These are phyloP conservation scores for Populus pruinosa DNA, from an alignment of 345 rosid species.

Conservation along the genomic window DNA sequence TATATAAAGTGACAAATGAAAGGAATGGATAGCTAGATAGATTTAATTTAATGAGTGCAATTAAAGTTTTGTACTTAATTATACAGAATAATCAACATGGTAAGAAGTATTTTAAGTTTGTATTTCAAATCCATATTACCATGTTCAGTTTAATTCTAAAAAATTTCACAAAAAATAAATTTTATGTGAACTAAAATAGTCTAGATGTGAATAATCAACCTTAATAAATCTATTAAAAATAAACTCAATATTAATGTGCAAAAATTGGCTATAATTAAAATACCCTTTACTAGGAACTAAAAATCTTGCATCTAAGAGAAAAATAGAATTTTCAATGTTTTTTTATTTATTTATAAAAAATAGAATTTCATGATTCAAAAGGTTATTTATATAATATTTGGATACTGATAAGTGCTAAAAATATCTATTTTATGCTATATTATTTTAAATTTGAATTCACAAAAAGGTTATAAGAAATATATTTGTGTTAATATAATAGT, in stretches of 20 bases:
- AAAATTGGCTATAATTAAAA: too few relatives aligned
- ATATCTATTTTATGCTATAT: background rate
- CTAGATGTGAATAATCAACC: background rate
- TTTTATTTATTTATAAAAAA: too few relatives aligned
- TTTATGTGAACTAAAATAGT: background rate
- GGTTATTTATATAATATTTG: too few relatives aligned
- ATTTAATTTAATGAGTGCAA: background rate
- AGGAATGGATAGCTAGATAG: background rate
- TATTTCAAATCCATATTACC: background rate
- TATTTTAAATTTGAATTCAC: background rate
- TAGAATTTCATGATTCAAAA: background rate
- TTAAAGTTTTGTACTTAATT: background rate
- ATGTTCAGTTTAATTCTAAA: background rate
- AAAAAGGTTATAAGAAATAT: too few relatives aligned
- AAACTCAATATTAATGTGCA: too few relatives aligned
- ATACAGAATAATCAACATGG: background rate
- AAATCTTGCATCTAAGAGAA: too few relatives aligned
- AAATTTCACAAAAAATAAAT: background rate
- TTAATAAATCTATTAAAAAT: too few relatives aligned
- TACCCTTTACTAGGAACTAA: too few relatives aligned
- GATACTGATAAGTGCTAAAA: background rate
- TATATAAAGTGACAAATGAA: background rate
- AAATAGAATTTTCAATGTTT: too few relatives aligned
- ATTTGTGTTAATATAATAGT: background rate
- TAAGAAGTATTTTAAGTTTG: background rate